Conservation (phyloP, 1,284 basidiomycete genomes). For the Cryptococcus floricola region DNA sequence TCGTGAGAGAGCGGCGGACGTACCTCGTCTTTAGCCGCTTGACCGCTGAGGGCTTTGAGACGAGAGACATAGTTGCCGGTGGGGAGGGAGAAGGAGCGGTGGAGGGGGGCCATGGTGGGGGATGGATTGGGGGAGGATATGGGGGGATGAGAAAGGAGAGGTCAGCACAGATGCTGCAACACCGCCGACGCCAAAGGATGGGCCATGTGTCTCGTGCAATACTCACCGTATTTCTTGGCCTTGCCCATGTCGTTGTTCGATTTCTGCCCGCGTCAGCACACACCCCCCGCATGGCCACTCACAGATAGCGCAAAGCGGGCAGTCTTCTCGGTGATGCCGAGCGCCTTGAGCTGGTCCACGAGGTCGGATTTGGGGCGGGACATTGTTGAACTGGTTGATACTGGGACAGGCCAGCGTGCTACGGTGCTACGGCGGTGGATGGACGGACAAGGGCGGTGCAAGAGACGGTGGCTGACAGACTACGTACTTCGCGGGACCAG, state of each 20-base stretch:
- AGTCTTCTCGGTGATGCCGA: constrained; percentile 43
- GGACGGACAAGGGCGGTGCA: no score
- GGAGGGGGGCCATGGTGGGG: constrained; percentile 37
- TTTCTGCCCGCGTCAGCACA: constrained; percentile 16
- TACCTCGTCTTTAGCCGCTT: constrained; percentile 47
- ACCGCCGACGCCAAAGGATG: background rate
- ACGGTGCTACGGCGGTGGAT: no score
- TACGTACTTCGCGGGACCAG: no score
- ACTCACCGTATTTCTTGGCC: constrained; percentile 46
- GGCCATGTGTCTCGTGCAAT: background rate
- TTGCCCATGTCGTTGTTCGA: constrained; percentile 38
- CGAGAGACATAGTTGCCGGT: constrained; percentile 42
- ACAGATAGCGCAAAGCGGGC: constrained; percentile 41
- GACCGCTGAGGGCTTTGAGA: constrained; percentile 48
- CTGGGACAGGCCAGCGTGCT: no score
- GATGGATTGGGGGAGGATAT: background rate
- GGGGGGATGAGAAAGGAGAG: background rate
- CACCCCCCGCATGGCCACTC: constrained; percentile 5
- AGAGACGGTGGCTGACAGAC: no score
- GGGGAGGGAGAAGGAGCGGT: constrained; percentile 44
- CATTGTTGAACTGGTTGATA: no score
- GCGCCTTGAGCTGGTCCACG: constrained; percentile 32
- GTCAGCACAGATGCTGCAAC: background rate
- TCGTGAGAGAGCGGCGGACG: constrained; percentile 4
- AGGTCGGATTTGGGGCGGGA: constrained; percentile 19